These are phyloP conservation scores for Aaosphaeria arxii DNA, from an alignment of 2,329 filamentous ascomycete genomes.

Conservation along the genomic window DNA sequence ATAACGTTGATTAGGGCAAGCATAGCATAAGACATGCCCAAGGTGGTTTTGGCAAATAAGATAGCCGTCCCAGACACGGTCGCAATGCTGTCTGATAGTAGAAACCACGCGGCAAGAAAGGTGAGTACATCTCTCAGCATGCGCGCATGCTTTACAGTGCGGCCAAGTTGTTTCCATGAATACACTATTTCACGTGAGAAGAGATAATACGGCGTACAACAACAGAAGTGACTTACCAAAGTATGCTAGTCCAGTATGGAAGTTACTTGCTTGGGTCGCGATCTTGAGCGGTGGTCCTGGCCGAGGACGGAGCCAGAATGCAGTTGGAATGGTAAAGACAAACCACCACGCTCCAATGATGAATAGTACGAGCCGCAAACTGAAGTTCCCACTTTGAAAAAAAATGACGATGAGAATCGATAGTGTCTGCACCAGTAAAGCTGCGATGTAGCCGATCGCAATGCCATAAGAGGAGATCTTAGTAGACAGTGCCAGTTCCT, in stretches of 20 bases:
- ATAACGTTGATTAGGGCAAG: slow-evolving; percentile 93
- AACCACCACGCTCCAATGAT: slow-evolving; percentile 92
- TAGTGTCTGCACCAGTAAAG: slow-evolving; percentile 77
- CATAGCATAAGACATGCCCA: slow-evolving; percentile 85
- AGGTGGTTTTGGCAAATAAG: slow-evolving; percentile 88
- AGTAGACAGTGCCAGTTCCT: slow-evolving; percentile 77
- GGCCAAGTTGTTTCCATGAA: slow-evolving; percentile 83
- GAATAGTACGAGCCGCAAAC: slow-evolving; percentile 82
- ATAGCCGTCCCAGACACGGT: slow-evolving; percentile 94
- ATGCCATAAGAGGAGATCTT: slow-evolving; percentile 90
- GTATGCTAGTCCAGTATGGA: slow-evolving; percentile 64
- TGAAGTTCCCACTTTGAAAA: slow-evolving; percentile 71
- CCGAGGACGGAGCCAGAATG: slow-evolving; percentile 80
- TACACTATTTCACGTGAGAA: slow-evolving; percentile 43
- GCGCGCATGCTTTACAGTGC: slow-evolving; percentile 73
- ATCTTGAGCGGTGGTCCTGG: slow-evolving; percentile 71
- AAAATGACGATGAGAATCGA: slow-evolving; percentile 69
- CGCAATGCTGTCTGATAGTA: slow-evolving; percentile 89
- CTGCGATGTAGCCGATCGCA: slow-evolving; percentile 88
- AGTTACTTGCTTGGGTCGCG: slow-evolving; percentile 17
- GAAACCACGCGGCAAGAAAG: slow-evolving; percentile 87
- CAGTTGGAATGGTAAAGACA: slow-evolving; percentile 82
- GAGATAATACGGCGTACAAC: too few relatives aligned
- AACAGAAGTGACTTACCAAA: slow-evolving; percentile 39
- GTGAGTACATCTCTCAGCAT: slow-evolving; percentile 70